Percentiles rank a stretch among this genome's conserved stretches.
These are phyloP conservation scores for Cladosporium sp. DNA, from an alignment of 2,329 filamentous ascomycete species.

Conservation along the genomic window DNA sequence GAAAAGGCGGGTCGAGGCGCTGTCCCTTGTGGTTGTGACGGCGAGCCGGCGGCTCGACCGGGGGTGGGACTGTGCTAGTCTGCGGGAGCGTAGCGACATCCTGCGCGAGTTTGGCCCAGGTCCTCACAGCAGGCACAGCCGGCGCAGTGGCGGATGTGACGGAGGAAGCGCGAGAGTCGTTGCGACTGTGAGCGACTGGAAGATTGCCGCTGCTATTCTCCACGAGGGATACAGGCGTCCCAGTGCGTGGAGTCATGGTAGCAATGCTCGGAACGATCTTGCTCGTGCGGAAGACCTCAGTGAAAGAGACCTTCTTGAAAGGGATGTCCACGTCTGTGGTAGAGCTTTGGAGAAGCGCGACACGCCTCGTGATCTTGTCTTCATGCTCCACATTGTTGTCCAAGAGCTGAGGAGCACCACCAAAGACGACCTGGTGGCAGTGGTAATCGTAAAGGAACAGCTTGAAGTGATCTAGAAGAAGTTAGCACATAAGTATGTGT, in stretches of 20 bases:
- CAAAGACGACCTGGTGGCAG: slow-evolving; percentile 63
- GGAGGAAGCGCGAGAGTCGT: slow-evolving; percentile 8
- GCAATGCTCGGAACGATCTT: slow-evolving; percentile 44
- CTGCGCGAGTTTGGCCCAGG: slow-evolving; percentile 8
- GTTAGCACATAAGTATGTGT: slow-evolving; percentile 11
- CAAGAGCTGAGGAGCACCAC: slow-evolving; percentile 58
- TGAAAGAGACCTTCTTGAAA: slow-evolving; percentile 55
- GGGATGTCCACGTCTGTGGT: slow-evolving; percentile 54
- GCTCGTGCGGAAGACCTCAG: slow-evolving; percentile 55
- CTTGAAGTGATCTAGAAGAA: slow-evolving; percentile 54
- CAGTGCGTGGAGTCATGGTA: slow-evolving; percentile 28
- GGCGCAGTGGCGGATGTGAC: not conserved
- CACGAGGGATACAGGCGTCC: not conserved
- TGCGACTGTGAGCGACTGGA: not conserved
- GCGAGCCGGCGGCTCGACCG: not conserved
- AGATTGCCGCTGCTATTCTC: not conserved
- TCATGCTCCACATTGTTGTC: slow-evolving; percentile 51
- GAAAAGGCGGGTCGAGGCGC: slow-evolving; percentile 56
- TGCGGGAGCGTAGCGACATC: slow-evolving; percentile 8
- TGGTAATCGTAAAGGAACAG: slow-evolving; percentile 59
- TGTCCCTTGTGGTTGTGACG: slow-evolving; percentile 62
- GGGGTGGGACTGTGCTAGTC: not conserved
- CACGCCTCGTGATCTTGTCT: slow-evolving; percentile 43
- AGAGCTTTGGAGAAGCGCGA: slow-evolving; percentile 60
- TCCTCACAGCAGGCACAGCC: not conserved